Conservation (phyloP, 768 basidiomycete genomes). For the Jaapia argillacea region DNA sequence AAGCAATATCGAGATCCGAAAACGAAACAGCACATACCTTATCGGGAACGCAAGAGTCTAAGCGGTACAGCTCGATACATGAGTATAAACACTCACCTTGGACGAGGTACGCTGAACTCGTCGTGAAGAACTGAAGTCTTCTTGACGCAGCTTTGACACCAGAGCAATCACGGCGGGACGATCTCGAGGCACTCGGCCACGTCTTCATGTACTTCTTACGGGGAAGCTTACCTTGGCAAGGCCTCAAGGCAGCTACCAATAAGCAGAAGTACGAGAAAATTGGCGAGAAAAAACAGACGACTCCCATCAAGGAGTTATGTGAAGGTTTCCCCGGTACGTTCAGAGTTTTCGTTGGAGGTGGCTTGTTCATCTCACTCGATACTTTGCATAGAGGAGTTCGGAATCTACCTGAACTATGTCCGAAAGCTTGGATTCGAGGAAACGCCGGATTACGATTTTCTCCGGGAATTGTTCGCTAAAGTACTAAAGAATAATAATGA, state of each 20-base stretch:
- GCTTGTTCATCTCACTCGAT: slow-evolving; percentile 8
- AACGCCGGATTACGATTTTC: slow-evolving; percentile 97
- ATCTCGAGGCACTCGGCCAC: slow-evolving; percentile 97
- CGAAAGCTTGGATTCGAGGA: slow-evolving; percentile 99
- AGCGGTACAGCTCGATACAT: slow-evolving; percentile 98
- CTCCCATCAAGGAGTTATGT: slow-evolving; percentile 92
- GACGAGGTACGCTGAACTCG: slow-evolving; percentile 82
- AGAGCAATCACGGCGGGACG: slow-evolving; percentile 93
- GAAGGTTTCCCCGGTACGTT: slow-evolving; percentile 86
- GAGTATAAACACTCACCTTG: slow-evolving; percentile 99
- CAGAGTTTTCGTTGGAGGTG: slow-evolving; percentile 4
- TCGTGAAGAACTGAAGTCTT: not conserved
- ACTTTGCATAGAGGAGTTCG: slow-evolving; percentile 76
- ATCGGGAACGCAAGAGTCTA: slow-evolving; percentile 94
- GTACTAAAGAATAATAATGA: slow-evolving; percentile 89
- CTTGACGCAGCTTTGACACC: slow-evolving; percentile 6
- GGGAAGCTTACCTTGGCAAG: slow-evolving; percentile 97
- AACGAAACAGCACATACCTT: slow-evolving; percentile 98
- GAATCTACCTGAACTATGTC: slow-evolving; percentile 98
- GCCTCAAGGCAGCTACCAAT: slow-evolving; percentile 97
- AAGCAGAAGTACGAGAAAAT: slow-evolving; percentile 99
- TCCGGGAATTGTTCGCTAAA: slow-evolving; percentile 90
- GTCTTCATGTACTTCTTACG: slow-evolving; percentile 99
- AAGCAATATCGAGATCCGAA: slow-evolving; percentile 99
- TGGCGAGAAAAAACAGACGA: slow-evolving; percentile 99